phyloP scores from a whole-genome alignment of 2,329 filamentous ascomycete genomes.

The Davidsoniella australis region DNA sequence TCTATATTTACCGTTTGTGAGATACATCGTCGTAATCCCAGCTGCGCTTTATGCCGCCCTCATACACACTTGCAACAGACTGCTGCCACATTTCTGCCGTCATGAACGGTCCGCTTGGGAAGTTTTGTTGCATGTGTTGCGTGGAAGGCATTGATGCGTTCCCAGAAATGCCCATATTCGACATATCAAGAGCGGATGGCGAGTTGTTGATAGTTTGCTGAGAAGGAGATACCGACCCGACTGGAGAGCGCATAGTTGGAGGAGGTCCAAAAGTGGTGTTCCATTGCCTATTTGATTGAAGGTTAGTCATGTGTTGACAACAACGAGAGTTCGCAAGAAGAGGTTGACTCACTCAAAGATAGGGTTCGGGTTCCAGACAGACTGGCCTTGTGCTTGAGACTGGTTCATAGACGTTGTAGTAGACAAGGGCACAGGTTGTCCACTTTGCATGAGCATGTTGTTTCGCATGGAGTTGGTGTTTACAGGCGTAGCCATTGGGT shows the following conservation, averaged over 20 bases:
- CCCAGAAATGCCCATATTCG: background rate
- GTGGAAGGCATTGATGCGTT: conserved; percentile 17
- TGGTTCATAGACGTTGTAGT: conserved; percentile 21
- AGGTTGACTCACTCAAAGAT: conserved; percentile 66
- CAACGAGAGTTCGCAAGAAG: background rate
- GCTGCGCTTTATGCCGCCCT: conserved; percentile 43
- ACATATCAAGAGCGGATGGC: conserved; percentile 6
- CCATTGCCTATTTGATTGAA: conserved; percentile 53
- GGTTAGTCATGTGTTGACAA: background rate
- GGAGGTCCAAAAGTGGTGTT: conserved; percentile 66
- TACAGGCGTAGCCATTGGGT: conserved; percentile 2
- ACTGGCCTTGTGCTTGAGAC: conserved; percentile 20
- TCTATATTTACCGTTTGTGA: conserved; percentile 15
- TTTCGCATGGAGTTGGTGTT: conserved; percentile 16
- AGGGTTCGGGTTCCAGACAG: conserved; percentile 66
- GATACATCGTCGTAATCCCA: conserved; percentile 37
- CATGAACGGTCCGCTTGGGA: conserved; percentile 41
- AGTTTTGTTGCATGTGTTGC: conserved; percentile 26
- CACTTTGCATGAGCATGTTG: conserved; percentile 19
- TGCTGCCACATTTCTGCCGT: conserved; percentile 61
- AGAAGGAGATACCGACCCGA: conserved; percentile 28
- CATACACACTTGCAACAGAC: conserved; percentile 51
- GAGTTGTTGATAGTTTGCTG: conserved; percentile 16
- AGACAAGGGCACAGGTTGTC: conserved; percentile 39
- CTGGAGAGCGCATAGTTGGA: conserved; percentile 6